These are phyloP conservation scores for Boletellus emodensis DNA, from an alignment of 768 basidiomycete genomes.

Conservation along the genomic window DNA sequence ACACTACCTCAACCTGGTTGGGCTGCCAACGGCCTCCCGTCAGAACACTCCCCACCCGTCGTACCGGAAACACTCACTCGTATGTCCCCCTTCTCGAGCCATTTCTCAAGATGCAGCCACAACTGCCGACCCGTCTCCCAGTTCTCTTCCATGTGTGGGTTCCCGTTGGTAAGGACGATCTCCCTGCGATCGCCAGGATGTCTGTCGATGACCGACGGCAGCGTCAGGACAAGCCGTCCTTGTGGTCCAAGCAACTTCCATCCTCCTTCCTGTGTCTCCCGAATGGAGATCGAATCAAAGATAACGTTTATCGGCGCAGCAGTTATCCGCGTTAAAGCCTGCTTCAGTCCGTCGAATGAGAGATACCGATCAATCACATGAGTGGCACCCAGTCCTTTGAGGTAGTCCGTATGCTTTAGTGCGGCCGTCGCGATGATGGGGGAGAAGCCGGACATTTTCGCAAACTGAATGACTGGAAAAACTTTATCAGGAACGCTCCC, in stretches of 20 bases:
- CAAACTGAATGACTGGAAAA: conserved; percentile 36
- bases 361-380: conserved; percentile 34
- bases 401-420: conserved; percentile 33
- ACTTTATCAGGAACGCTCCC: conserved; percentile 12
- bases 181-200: conserved; percentile 25
- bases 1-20: conserved; percentile 39
- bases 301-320: conserved; percentile 32
- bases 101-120: conserved; percentile 25
- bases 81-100: conserved; percentile 33
- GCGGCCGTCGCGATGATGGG: conserved; percentile 34
- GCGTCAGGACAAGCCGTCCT: conserved; percentile 35
- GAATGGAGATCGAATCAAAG: conserved; percentile 37
- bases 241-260: conserved; percentile 35
- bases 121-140: conserved; percentile 31
- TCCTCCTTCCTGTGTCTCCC: conserved; percentile 38
- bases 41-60: neutral
- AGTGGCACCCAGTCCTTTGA: conserved; percentile 33
- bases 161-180: conserved; percentile 31
- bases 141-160: conserved; percentile 32
- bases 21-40: conserved; percentile 31
- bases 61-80: conserved; percentile 17
- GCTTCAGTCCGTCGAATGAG: conserved; percentile 27
- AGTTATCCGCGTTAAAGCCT: conserved; percentile 36
- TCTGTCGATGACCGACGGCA: conserved; percentile 31
- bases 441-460: conserved; percentile 39